Conservation (phyloP, 352 stramenopile genomes). For the Phytophthora pisi region DNA sequence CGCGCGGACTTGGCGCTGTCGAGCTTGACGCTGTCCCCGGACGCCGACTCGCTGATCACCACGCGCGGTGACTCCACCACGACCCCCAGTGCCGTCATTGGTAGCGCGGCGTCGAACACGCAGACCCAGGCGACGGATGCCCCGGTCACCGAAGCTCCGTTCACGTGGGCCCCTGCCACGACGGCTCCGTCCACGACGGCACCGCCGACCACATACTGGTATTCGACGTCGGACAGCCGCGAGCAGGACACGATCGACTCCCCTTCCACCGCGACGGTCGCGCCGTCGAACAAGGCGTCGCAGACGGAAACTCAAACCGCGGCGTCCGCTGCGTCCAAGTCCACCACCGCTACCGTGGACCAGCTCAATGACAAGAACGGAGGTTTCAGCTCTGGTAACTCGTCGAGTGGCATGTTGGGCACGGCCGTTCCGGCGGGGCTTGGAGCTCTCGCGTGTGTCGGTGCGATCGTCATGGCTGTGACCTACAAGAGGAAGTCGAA, state of each 20-base stretch:
- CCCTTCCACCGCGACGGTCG: conserved; percentile 20
- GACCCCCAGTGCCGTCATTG: conserved; percentile 4
- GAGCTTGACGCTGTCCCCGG: conserved; percentile 31
- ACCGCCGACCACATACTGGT: conserved; percentile 1
- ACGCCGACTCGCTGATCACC: conserved; percentile 20
- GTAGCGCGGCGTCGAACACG: conserved; percentile 18
- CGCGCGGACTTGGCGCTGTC: conserved; percentile 4
- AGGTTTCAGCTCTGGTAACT: not conserved
- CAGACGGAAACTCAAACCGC: conserved; percentile 10
- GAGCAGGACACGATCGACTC: conserved; percentile 14
- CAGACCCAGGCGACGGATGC: conserved; percentile 6
- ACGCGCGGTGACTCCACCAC: conserved; percentile 8
- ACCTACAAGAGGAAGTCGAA: conserved; percentile 49
- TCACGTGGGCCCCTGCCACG: not conserved
- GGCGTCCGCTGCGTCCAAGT: conserved; percentile 18
- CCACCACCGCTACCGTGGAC: conserved; percentile 21
- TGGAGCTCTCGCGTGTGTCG: conserved; percentile 45
- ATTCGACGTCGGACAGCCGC: conserved; percentile 8
- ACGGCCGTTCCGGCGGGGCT: conserved; percentile 27
- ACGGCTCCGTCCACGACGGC: not conserved
- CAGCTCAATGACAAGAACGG: conserved; percentile 21
- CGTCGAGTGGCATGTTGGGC: conserved; percentile 6
- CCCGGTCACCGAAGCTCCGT: conserved; percentile 8
- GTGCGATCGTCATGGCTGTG: conserved; percentile 43
- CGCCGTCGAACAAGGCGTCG: conserved; percentile 1